Evolutionary conservation across 106 monocot genomes (phyloP), one percentile per base, ranked within the genome.

Genomic region (Dendrobium catenatum): DNA sequence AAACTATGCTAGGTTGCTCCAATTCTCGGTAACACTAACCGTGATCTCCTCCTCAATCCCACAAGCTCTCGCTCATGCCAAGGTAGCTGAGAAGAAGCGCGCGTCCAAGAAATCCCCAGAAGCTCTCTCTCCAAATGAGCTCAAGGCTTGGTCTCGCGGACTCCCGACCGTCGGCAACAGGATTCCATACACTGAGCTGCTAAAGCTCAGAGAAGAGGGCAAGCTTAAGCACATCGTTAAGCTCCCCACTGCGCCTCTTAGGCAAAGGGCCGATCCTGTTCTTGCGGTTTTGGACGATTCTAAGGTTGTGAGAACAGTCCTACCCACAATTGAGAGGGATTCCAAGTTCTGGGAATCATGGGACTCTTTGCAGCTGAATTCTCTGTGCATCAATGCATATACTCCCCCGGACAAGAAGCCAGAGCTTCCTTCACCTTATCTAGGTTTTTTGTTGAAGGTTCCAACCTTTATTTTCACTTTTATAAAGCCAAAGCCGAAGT

Each of bases 341-440:
- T 79, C 55, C 58, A 90, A 83, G 79, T 95, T 95, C 82, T 95
- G 92, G 95, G 74, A 75, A 10, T 64, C 61, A 11, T 95, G 95
- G 95, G 92, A 95, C 48, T 11, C 72, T 19, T 51, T 90, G 79
- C 75, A 82, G 73, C 66, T 95, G 42, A 77, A 73, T 81, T 88
- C 90, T 11, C n/a, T 86, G 19, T 95, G 92, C 72, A 85, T 90
- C 2, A 95, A 95, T 83, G 92, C 95, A 1, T 90, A 95, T 27
- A 92, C 92, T 31, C 95, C 95, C 3, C 92, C 92, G 1, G 43
- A 89, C 11, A 85, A 80, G 84, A 90, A 81, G 83, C 95, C 92
- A n/a, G 86, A 92, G 80, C 20, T 86, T 6, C 92, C 95, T 0
- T 16, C 77, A 18, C 84, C 95, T 44, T 90, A 92, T 49, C 77